These are phyloP conservation scores for Tricholoma matsutake DNA, from an alignment of 768 basidiomycete genomes.

Conservation along the genomic window DNA sequence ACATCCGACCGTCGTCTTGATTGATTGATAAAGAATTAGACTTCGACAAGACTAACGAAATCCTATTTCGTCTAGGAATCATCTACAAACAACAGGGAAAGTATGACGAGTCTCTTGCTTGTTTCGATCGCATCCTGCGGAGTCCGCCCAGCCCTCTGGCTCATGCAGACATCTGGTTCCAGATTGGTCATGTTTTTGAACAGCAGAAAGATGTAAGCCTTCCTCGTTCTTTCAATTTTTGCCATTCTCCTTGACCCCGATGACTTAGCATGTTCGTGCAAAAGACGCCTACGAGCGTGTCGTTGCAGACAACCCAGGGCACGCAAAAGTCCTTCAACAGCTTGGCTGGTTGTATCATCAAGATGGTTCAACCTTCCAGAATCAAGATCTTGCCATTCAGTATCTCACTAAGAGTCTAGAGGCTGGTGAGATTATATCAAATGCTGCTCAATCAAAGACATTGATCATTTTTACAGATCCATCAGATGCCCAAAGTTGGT, in stretches of 20 bases:
- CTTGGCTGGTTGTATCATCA: slow-evolving; percentile 98
- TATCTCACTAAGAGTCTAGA: slow-evolving; percentile 95
- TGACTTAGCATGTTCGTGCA: slow-evolving; percentile 73
- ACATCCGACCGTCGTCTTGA: slow-evolving; percentile 16
- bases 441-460: not conserved
- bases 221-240: not conserved
- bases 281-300: slow-evolving; percentile 97
- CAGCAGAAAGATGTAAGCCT: slow-evolving; percentile 89
- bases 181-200: slow-evolving; percentile 98
- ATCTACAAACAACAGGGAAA: slow-evolving; percentile 99
- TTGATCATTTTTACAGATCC: slow-evolving; percentile 58
- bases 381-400: slow-evolving; percentile 90
- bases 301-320: slow-evolving; percentile 86
- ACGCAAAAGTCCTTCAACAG: slow-evolving; percentile 97
- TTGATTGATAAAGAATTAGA: slow-evolving; percentile 52
- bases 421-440: slow-evolving; percentile 59
- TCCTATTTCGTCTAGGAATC: slow-evolving; percentile 95
- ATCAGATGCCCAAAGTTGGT: slow-evolving; percentile 97
- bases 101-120: slow-evolving; percentile 81
- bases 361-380: slow-evolving; percentile 91
- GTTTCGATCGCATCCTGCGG: slow-evolving; percentile 95
- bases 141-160: slow-evolving; percentile 95
- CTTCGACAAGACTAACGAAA: slow-evolving; percentile 98
- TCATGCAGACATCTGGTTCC: slow-evolving; percentile 99
- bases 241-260: slow-evolving; percentile 14